Evolutionary conservation across 2,329 filamentous ascomycete genomes (phyloP).

Genomic region (Dothistroma septosporum): DNA sequence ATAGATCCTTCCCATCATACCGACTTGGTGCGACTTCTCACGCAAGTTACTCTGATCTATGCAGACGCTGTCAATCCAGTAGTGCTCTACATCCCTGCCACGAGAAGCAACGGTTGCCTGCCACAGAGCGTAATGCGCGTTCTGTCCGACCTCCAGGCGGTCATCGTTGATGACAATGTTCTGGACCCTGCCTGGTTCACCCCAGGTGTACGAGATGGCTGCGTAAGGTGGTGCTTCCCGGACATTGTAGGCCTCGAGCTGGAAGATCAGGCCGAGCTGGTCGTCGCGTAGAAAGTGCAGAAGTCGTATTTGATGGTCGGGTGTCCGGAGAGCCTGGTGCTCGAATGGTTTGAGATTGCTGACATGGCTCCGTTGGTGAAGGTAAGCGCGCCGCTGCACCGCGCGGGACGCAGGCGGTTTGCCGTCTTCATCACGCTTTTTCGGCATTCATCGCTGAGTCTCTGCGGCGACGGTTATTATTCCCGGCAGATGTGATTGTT

Average conservation of each 20-base stretch:
- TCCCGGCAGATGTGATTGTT: neutral
- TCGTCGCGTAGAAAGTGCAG: neutral
- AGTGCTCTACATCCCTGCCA: neutral
- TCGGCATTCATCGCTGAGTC: neutral
- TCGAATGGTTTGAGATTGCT: neutral
- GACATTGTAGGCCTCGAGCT: neutral
- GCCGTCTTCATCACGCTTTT: neutral
- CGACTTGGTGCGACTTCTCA: constrained; percentile 11
- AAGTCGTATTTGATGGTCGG: neutral
- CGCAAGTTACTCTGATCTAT: constrained; percentile 10
- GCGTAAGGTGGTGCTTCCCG: neutral
- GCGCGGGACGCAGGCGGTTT: neutral
- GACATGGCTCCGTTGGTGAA: neutral
- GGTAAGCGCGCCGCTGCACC: neutral
- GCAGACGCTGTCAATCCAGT: constrained; percentile 16
- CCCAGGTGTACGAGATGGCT: constrained; percentile 2
- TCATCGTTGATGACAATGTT: neutral
- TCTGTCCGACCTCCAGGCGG: neutral
- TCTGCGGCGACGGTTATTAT: neutral
- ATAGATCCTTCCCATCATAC: constrained; percentile 14
- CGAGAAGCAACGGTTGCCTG: neutral
- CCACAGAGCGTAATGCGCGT: neutral
- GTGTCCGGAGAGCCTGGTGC: neutral
- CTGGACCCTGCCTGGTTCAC: neutral
- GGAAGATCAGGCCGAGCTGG: neutral